Conservation (phyloP, 2,329 filamentous ascomycete species). For the Penicillium sp. region DNA sequence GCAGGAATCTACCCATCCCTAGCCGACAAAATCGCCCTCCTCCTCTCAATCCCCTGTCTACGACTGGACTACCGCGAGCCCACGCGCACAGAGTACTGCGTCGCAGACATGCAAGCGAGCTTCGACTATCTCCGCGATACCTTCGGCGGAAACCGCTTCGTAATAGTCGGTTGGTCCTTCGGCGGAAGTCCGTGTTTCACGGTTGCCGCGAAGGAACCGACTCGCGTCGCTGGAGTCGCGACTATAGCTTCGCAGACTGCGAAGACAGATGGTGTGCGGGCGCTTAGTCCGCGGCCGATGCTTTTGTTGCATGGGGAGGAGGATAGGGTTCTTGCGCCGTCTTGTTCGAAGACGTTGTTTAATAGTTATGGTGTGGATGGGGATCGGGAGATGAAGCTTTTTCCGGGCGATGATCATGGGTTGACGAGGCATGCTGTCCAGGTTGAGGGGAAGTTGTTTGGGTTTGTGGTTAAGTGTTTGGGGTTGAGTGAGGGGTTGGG, state of each 20-base stretch:
- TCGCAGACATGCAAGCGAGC: constrained; percentile 3
- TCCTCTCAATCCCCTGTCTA: constrained; percentile 47
- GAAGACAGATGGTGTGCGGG: not conserved
- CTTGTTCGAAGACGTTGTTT: constrained; percentile 39
- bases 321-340: not conserved
- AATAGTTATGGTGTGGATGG: constrained; percentile 44
- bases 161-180: constrained; percentile 53
- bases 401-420: constrained; percentile 52
- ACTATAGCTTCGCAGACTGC: constrained; percentile 6
- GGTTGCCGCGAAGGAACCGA: constrained; percentile 39
- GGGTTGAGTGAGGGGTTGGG: constrained; percentile 33
- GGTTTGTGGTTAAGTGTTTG: constrained; percentile 46
- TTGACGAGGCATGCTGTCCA: constrained; percentile 45
- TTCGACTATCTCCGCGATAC: constrained; percentile 7
- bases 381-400: constrained; percentile 45
- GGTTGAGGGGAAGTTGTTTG: constrained; percentile 49
- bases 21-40: constrained; percentile 50
- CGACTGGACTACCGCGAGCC: constrained; percentile 5
- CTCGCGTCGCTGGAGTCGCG: constrained; percentile 40
- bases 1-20: constrained; percentile 48
- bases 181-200: constrained; percentile 52
- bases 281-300: not conserved
- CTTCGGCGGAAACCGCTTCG: constrained; percentile 43
- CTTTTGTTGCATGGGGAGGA: constrained; percentile 3
- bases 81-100: not conserved